Evolutionary conservation across 306 rosid genomes (phyloP), one percentile per base, ranked within the genome.

Genomic region (Arachis hypogaea): DNA sequence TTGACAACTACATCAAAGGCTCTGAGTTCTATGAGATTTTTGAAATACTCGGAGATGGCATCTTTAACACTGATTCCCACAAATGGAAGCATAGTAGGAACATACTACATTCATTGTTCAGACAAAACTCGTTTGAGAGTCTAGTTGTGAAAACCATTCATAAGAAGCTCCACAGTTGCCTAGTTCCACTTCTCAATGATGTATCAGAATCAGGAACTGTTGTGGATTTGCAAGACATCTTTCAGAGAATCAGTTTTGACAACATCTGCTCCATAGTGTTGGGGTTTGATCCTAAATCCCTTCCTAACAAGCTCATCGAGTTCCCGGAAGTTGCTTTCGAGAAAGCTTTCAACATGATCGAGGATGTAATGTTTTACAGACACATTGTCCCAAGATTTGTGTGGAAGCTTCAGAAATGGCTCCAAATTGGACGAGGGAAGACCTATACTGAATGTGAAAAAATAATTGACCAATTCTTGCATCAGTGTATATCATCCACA

Each of bases 1-100:
- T 74, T 58, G 38, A 8, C 11, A 74, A 74, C 57, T 74, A 74
- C 41, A 11, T 59, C 1, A 74, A 74, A 16, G 72, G 78, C 22
- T 4, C 1, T 3, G 47, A 64, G 42, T 43, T 55, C 28, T 29
- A 29, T 8, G 72, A 64, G 9, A 64, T 64, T 42, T 74, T 74
- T 9, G 78, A 74, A 9, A 1, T 38, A 9, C 60, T 64, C 0
- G 72, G 78, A n/a, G 72, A 64, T 43, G 78, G 78, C 9, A 54
- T 74, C 56, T 28, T 64, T n/a, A 42, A 51, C 47, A 7, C 45
- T 5, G 72, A 64, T 64, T 28, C 38, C 5, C 57, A 64, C 3
- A 0, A 11, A 1, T 74, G 72, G 72, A 74, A 54, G 43, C 30
- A 7, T n/a, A 36, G 54, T 2, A 74, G 65, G 50, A 38, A 56